Evolutionary conservation across 2,329 filamentous ascomycete species (phyloP), one percentile per base, ranked within the genome.

Genomic region (Blastomyces gilchristii): DNA sequence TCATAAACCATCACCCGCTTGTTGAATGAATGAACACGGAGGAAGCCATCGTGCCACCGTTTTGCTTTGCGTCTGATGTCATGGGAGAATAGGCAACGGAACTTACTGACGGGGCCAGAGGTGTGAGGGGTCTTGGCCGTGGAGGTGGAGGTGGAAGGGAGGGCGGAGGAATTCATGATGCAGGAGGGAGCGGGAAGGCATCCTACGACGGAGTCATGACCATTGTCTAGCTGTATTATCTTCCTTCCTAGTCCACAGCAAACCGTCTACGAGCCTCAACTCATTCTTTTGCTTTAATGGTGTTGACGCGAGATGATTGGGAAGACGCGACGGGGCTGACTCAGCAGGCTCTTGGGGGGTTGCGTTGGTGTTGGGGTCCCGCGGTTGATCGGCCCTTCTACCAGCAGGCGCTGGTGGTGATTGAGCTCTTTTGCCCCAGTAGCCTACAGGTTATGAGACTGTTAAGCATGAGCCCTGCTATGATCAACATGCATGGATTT

Each of bases 11-110:
- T 95, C 64, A 94, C 80, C 4, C 90, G 86, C 71, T 87, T 90
- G 78, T 97, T 97, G 83, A 96, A 96, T 0, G 89, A 88, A 72
- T 97, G 92, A 67, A 88, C 96, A 67, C 88, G 89, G 65, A 97
- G 83, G 60, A 86, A 86, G 45, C 93, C 92, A 86, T 97, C 92
- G 71, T 96, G 90, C 92, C 92, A 97, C 65, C 90, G 82, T 74
- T 97, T 97, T 69, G 90, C 87, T 77, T 97, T 97, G 63, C 90
- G 86, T 60, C 86, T 85, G 52, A 96, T 74, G 72, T 97, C 92
- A 72, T 90, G 85, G 1, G 91, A 95, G 75, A 90, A 97, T 4
- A 97, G 85, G 73, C 92, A 97, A 65, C 85, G 82, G 74, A 88
- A 95, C 71, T 95, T 91, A 71, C 89, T 80, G 49, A 97, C 91